A percentile compares a stretch with the other conserved stretches of the same genome.
phyloP scores from a whole-genome alignment of 768 basidiomycete species.

The Xanthoconium purpureum region DNA sequence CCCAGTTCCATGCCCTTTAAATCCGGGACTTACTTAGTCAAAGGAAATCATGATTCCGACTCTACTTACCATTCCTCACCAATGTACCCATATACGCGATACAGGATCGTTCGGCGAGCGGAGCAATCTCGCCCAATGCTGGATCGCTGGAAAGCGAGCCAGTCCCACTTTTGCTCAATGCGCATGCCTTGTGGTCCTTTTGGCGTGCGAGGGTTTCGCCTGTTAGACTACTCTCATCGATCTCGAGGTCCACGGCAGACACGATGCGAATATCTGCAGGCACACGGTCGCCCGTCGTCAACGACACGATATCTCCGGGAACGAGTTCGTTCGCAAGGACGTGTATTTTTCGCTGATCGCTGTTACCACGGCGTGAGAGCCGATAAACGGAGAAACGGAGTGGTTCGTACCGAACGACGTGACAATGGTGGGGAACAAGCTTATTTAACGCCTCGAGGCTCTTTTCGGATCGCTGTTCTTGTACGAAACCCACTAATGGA shows the following conservation, averaged over 20 bases:
- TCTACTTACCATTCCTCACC: constrained; percentile 72
- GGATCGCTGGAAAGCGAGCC: constrained; percentile 24
- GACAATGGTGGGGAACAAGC: constrained; percentile 95
- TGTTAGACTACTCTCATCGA: constrained; percentile 93
- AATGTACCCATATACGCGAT: constrained; percentile 96
- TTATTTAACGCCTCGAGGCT: constrained; percentile 94
- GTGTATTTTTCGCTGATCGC: constrained; percentile 60
- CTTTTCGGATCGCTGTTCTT: constrained; percentile 92
- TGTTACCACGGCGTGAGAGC: not conserved
- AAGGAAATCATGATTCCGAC: not conserved
- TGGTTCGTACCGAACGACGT: constrained; percentile 61
- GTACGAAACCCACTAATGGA: constrained; percentile 80
- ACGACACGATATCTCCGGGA: constrained; percentile 88
- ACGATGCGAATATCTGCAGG: constrained; percentile 90
- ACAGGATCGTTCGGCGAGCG: constrained; percentile 81
- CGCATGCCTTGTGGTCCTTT: constrained; percentile 62
- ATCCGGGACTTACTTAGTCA: not conserved
- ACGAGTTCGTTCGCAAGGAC: constrained; percentile 97
- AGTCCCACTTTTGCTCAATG: constrained; percentile 33
- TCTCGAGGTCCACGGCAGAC: constrained; percentile 80
- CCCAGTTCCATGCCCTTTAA: constrained; percentile 72
- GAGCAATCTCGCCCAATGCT: constrained; percentile 40
- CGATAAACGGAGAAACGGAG: not conserved
- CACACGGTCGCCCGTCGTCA: constrained; percentile 88
- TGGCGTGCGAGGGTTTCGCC: constrained; percentile 83